Conservation (phyloP, 163 green algal species). For the Scenedesmus sp. region DNA sequence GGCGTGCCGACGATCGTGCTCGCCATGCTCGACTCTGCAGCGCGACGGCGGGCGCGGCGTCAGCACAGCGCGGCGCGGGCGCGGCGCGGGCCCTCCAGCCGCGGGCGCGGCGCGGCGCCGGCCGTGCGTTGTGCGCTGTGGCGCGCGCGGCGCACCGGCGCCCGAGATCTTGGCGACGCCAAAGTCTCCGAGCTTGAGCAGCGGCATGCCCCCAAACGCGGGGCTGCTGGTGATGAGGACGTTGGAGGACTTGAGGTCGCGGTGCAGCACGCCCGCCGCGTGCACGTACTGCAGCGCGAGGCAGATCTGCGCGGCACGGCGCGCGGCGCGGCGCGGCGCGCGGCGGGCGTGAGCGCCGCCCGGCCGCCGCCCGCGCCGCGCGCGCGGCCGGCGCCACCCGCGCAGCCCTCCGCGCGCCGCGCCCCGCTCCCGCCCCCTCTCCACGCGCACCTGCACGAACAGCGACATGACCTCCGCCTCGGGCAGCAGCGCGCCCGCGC, state of each 20-base stretch:
- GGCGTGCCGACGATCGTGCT: conserved; percentile 68
- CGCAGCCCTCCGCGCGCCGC: no score
- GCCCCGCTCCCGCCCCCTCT: no score
- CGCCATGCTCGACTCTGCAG: conserved; percentile 43
- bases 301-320: conserved; percentile 42
- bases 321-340: no score
- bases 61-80: no score
- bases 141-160: background rate
- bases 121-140: background rate
- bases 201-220: conserved; percentile 17
- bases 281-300: conserved; percentile 65
- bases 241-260: conserved; percentile 72
- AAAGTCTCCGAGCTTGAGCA: conserved; percentile 47
- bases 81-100: no score
- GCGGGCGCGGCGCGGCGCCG: background rate
- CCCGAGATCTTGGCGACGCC: conserved; percentile 36
- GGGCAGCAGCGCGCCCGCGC: conserved; percentile 46
- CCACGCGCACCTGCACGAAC: conserved; percentile 71
- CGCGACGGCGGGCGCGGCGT: background rate
- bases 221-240: conserved; percentile 40
- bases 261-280: conserved; percentile 68
- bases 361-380: no score
- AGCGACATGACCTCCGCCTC: conserved; percentile 71
- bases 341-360: no score
- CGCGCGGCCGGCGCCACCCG: no score